These are phyloP conservation scores for Triticum urartu DNA, from an alignment of 176 grass and related monocot species.

Conservation along the genomic window DNA sequence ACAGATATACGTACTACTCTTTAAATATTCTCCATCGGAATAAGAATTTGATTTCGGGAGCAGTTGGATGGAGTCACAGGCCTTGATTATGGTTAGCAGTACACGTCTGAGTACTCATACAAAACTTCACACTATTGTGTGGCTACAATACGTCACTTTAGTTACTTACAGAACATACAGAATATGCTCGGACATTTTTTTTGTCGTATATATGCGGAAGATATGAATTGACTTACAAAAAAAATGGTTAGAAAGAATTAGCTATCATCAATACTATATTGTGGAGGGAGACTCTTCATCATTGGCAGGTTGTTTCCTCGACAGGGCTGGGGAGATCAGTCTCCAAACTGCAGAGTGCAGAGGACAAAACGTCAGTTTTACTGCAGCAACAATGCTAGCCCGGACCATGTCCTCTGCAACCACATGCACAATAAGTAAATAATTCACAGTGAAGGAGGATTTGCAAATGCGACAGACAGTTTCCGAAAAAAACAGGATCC, in stretches of 20 bases:
- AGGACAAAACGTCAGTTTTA: neutral
- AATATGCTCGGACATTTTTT: neutral
- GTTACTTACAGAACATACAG: too few species aligned
- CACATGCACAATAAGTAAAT: neutral
- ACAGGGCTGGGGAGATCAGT: conserved; percentile 55
- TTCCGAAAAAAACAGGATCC: neutral
- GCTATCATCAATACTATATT: conserved; percentile 35
- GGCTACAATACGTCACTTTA: too few species aligned
- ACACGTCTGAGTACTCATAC: neutral
- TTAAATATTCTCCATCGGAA: neutral
- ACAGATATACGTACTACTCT: neutral
- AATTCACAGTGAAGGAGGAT: neutral
- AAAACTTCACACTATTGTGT: neutral
- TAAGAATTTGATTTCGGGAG: neutral
- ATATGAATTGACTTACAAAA: neutral
- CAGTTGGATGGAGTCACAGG: neutral
- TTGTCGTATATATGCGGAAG: neutral
- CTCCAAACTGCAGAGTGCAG: conserved; percentile 80
- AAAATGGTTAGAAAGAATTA: neutral
- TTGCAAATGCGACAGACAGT: neutral
- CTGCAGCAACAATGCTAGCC: neutral
- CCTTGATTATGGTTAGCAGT: neutral
- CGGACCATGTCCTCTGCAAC: neutral
- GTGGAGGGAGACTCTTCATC: conserved; percentile 23
- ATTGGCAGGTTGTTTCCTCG: conserved; percentile 27